phyloP scores from a whole-genome alignment of 371 early-diverging fungal genomes.

The Rhizopus delemar region DNA sequence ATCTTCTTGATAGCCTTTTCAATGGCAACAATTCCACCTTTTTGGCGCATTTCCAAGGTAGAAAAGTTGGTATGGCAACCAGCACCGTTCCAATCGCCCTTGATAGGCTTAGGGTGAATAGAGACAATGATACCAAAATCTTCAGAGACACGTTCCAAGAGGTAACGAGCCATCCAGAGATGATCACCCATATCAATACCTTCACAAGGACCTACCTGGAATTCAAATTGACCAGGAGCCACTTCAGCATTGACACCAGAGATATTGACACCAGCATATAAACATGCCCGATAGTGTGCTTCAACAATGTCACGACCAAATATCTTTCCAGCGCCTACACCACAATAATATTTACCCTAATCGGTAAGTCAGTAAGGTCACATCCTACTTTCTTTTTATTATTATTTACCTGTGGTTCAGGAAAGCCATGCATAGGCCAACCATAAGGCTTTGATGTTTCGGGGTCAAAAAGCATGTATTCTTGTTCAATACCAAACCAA shows the following conservation, averaged over 20 bases:
- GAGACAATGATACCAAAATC: constrained; percentile 61
- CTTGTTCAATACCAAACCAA: constrained; percentile 71
- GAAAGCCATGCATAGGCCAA: constrained; percentile 64
- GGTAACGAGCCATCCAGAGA: constrained; percentile 61
- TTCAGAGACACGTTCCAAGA: constrained; percentile 60
- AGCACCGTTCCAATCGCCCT: constrained; percentile 64
- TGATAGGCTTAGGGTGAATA: constrained; percentile 60
- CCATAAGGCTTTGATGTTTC: constrained; percentile 56
- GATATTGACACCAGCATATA: constrained; percentile 60
- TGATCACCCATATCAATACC: constrained; percentile 61
- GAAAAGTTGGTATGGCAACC: constrained; percentile 61
- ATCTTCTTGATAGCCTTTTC: constrained; percentile 60
- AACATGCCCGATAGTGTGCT: constrained; percentile 61
- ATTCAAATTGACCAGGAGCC: constrained; percentile 65
- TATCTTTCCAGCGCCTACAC: constrained; percentile 51
- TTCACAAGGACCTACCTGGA: constrained; percentile 63
- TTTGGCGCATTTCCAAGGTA: constrained; percentile 60
- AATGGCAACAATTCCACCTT: constrained; percentile 58
- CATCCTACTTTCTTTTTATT: no score
- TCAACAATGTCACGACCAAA: constrained; percentile 67
- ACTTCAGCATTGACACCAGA: constrained; percentile 62
- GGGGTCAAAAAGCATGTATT: constrained; percentile 59
- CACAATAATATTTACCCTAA: constrained; percentile 55
- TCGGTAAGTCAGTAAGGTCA: no score
- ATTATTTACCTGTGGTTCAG: constrained; percentile 47